Conservation (phyloP, 345 rosid species). For the Alliaria petiolata region DNA sequence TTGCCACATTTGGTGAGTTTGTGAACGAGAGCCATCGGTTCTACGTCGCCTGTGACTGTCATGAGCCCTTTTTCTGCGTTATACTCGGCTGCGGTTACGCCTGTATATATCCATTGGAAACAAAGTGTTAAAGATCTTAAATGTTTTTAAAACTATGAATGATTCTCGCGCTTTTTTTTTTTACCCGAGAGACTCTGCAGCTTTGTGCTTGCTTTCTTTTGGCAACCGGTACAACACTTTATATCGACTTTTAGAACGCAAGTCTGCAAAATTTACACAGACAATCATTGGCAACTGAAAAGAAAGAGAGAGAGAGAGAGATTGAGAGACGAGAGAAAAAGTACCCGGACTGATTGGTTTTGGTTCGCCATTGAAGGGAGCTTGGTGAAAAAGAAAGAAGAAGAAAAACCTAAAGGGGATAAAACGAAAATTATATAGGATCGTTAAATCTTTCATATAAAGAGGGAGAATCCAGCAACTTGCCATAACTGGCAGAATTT, state of each 20-base stretch:
- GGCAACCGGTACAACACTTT: conserved; percentile 27
- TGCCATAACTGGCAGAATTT: not conserved
- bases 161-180: not conserved
- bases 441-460: not conserved
- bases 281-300: not conserved
- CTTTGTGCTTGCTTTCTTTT: not conserved
- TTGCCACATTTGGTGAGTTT: not conserved
- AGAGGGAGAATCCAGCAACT: not conserved
- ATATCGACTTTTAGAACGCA: conserved; percentile 19
- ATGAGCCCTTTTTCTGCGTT: conserved; percentile 10
- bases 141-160: not conserved
- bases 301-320: not conserved
- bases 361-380: conserved; percentile 10
- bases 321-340: not conserved
- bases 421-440: not conserved
- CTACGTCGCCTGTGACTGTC: conserved; percentile 22
- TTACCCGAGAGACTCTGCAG: conserved; percentile 13
- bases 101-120: conserved; percentile 1
- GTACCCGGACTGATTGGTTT: conserved; percentile 18
- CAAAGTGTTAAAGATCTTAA: not conserved
- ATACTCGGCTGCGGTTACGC: conserved; percentile 14
- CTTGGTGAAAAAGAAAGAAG: conserved; percentile 10
- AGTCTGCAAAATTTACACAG: conserved; percentile 12
- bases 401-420: not conserved
- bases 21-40: conserved; percentile 1